Evolutionary conservation across 164 flowering plant genomes (phyloP), one percentile per base, ranked within the genome.

Genomic region (Aristolochia fimbriata): DNA sequence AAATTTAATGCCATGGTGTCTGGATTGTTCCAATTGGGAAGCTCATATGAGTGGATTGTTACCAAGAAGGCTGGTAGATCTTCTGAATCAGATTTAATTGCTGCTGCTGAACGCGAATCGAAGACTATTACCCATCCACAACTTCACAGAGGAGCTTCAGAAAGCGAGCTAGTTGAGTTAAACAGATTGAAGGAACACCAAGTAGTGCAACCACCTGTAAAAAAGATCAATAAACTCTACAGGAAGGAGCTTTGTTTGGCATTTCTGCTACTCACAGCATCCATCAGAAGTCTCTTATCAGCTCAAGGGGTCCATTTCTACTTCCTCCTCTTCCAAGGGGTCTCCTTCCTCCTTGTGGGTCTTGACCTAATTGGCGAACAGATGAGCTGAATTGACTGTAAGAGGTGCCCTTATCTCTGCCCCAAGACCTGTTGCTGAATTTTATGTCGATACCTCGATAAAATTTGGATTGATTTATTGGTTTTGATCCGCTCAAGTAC

Each of bases 1-100:
- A 92, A 92, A 68, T 92, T 91, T 80, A 91, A 83, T 63, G 98
- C 98, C 60, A 91, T 91, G 98, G 71, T 91, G 55, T 91, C 98
- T 0, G 98, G 98, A 15, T 73, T 92, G 14, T 92, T 92, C 80
- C 97, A 92, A 72, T 83, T 92, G 10, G 98, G 97, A 10, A 87
- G 91, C 72, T 81, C 96, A 1, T 89, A 89, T 52, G 96, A 89
- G 67, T 89, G 93, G 96, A 71, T 85, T 59, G 86, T 89, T 53
- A 89, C 96, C 22, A 89, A 89, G 64, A 89, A 89, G 58, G 77
- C 88, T 0, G 96, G 96, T n/a, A 68, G 96, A 58, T 70, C 94
- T 33, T 89, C 96, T 3, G 94, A 89, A 52, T 70, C 85, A 0
- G 96, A 88, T 72, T 69, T 88, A 21, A 58, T 84, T 23, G 85